A percentile compares a stretch with the other conserved stretches of the same genome.
These are phyloP conservation scores for Jimgerdemannia flammicorona DNA, from an alignment of 192 early-diverging fungal species.

Conservation along the genomic window DNA sequence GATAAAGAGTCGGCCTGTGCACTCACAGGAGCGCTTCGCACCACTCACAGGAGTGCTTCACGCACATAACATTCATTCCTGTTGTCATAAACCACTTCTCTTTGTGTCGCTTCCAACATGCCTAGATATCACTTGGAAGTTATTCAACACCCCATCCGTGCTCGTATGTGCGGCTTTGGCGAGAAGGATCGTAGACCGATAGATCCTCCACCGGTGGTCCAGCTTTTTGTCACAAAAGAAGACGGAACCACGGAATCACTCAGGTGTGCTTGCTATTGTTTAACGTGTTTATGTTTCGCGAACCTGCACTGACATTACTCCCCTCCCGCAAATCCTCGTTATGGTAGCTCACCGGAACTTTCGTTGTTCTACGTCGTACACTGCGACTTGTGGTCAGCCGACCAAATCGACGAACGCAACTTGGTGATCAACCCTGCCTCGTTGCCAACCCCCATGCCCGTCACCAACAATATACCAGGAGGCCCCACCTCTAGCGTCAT, in stretches of 20 bases:
- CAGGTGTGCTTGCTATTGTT: slow-evolving; percentile 14
- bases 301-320: no score
- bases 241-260: slow-evolving; percentile 22
- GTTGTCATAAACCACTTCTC: not conserved
- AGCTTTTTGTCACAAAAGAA: slow-evolving; percentile 42
- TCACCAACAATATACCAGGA: not conserved
- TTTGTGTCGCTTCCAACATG: not conserved
- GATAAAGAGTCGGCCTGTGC: no score
- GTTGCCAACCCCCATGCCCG: slow-evolving; percentile 2
- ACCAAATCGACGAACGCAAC: slow-evolving; percentile 23
- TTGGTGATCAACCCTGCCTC: slow-evolving; percentile 33
- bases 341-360: not conserved
- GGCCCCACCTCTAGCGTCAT: slow-evolving; percentile 4
- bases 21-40: no score
- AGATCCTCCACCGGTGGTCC: slow-evolving; percentile 62
- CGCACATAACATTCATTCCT: not conserved
- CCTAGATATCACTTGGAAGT: slow-evolving; percentile 26
- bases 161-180: slow-evolving; percentile 66
- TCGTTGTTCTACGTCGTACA: slow-evolving; percentile 18
- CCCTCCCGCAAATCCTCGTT: no score
- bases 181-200: slow-evolving; percentile 64
- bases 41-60: no score
- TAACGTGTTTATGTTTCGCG: no score
- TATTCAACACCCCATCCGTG: slow-evolving; percentile 59
- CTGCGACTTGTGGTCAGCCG: slow-evolving; percentile 23